Base-by-base conservation (phyloP, 2,329 filamentous ascomycete species). In the Drechslera avenae region DNA sequence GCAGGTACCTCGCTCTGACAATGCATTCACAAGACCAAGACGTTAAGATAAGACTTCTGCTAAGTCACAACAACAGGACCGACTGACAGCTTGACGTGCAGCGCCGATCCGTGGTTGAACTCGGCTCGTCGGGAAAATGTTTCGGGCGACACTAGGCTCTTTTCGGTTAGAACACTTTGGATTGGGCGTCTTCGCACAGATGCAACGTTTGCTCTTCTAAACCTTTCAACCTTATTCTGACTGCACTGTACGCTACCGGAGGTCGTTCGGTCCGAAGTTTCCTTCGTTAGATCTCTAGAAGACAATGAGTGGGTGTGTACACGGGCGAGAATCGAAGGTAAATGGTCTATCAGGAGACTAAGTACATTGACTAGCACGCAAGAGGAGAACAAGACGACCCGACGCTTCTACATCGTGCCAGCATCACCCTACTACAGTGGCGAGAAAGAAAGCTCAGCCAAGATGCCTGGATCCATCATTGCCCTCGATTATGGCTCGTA, bases 281-380 rank as follows among this genome's bases (percentile, higher is more conserved):
- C 21, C 3, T 63, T 64, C 13, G 46, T 62, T 7, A 56, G 62
- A 16, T 33, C 44, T 8, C 32, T 64, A 16, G 19, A 50, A 44
- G 12, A 50, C 8, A 45, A 55, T 16, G 60, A 66, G 31, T 48
- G 50, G 30, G 61, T 67, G 8, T 55, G 46, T 28, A 41, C 63
- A 2, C 62, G 52, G 57, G 57, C 57, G 18, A 54, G 59, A 30
- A 59, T n/a, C 52, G 7, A 65, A 63, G 56, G 64, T 67, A 33
- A 51, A 54, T 14, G 2, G 17, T 14, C 5, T 30, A 23, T 3
- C n/a, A 1, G 3, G 28, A 37, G 13, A 34, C 1, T 3, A 8
- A 10, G 33, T 31, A n/a, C 14, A 36, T 43, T 34, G 33, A 44
- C 43, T 43, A 28, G 48, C 33, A 1, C 13, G 28, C 7, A 14